Evolutionary conservation across 495 filamentous ascomycete genomes (phyloP).

Genomic region (Aspergillus haitiensis): DNA sequence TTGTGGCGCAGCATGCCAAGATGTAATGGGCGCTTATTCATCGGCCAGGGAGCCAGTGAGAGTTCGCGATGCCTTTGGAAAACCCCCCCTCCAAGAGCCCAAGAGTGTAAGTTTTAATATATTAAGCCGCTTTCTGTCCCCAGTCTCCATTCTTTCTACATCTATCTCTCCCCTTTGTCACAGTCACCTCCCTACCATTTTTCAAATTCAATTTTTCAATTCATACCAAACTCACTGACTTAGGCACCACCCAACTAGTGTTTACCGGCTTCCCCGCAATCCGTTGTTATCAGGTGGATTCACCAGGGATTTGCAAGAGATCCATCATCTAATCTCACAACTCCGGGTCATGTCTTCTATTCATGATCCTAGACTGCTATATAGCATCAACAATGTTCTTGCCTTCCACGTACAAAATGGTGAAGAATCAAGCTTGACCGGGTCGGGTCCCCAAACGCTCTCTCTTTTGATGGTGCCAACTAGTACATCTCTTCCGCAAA

Average conservation of each 20-base stretch:
- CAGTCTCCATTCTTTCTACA: background rate
- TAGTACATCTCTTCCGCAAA: slow-evolving; percentile 65
- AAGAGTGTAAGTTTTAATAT: slow-evolving; percentile 10
- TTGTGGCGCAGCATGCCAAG: slow-evolving; percentile 17
- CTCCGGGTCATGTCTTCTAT: slow-evolving; percentile 13
- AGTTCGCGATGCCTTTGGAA: background rate
- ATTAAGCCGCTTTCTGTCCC: slow-evolving; percentile 11
- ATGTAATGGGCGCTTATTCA: slow-evolving; percentile 14
- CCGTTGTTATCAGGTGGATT: background rate
- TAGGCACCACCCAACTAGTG: background rate
- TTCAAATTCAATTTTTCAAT: background rate
- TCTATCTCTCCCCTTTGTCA: background rate
- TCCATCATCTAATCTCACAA: background rate
- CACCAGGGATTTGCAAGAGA: background rate
- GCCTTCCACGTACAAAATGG: slow-evolving; percentile 89
- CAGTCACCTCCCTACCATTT: background rate
- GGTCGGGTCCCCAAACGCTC: slow-evolving; percentile 82
- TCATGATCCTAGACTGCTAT: slow-evolving; percentile 22
- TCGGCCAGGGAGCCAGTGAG: slow-evolving; percentile 3
- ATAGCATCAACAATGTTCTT: slow-evolving; percentile 61
- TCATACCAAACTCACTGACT: background rate
- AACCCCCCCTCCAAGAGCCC: slow-evolving; percentile 10
- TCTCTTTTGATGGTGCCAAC: slow-evolving; percentile 94
- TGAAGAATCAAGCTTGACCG: slow-evolving; percentile 76
- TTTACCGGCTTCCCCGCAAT: slow-evolving; percentile 11